Percentiles rank a stretch among this genome's conserved stretches.
Conservation (phyloP, 2,329 filamentous ascomycete genomes). For the Hawksworthiomyces lignivorus region DNA sequence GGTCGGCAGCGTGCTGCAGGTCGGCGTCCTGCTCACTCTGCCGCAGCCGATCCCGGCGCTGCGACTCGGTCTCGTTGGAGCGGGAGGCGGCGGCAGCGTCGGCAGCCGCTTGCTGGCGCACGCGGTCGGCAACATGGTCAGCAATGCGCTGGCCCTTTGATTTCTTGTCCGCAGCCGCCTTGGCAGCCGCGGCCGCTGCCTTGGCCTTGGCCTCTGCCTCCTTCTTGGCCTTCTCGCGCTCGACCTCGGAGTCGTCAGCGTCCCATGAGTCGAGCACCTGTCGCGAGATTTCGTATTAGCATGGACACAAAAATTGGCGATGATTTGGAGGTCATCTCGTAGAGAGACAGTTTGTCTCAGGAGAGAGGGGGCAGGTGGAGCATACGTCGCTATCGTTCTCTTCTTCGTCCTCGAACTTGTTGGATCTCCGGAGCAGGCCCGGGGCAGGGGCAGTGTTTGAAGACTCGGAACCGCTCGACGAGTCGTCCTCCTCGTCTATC, state of each 20-base stretch:
- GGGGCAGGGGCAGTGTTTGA: conserved; percentile 31
- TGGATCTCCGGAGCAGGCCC: conserved; percentile 33
- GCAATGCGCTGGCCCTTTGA: conserved; percentile 78
- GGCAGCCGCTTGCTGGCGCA: conserved; percentile 42
- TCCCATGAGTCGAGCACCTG: conserved; percentile 96
- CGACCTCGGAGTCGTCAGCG: conserved; percentile 91
- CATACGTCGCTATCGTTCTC: conserved; percentile 69
- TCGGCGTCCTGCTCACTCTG: conserved; percentile 81
- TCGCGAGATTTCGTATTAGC: no score
- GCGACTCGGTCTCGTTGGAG: conserved; percentile 65
- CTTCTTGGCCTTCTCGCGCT: conserved; percentile 90
- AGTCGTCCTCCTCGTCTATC: conserved; percentile 30
- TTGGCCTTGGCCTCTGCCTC: conserved; percentile 80
- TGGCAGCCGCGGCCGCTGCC: conserved; percentile 78
- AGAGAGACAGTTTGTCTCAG: not conserved
- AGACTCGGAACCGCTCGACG: conserved; percentile 25
- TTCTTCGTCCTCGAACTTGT: conserved; percentile 89
- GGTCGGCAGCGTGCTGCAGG: conserved; percentile 79
- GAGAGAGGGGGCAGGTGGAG: conserved; percentile 8
- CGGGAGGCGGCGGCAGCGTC: conserved; percentile 57
- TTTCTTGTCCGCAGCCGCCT: conserved; percentile 86
- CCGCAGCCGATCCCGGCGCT: conserved; percentile 65
- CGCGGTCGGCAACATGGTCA: conserved; percentile 60
- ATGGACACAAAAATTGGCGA: no score
- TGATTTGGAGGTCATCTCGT: not conserved